Base-by-base conservation (phyloP, 2,329 filamentous ascomycete species). In the Ophiostoma angusticollis region DNA sequence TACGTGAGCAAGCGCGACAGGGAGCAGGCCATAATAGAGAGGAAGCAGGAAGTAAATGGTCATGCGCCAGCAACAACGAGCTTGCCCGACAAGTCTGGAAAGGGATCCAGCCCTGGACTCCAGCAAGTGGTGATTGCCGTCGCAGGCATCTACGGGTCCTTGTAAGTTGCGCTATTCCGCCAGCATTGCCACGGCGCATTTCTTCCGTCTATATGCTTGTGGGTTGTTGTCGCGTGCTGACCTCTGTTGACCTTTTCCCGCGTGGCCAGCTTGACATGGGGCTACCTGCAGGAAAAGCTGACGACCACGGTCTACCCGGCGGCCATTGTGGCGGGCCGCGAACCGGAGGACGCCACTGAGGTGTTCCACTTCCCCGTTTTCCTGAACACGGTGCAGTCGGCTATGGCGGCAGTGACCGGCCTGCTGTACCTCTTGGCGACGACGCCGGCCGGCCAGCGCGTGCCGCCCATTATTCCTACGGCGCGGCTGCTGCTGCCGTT, bases 91-190 rank as follows among this genome's bases (percentile, higher is more conserved):
- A 44, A 45, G 19, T 24, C 41, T 16, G 38, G 49, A 39, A 55
- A 55, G 38, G 54, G 52, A 37, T 50, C 45, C 14, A 45, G 40
- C 2, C 7, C 22, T 23, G 82, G 84, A 5, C 56, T 84, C 22
- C 54, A 81, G 52, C 82, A 93, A 59, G 72, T 95, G 40, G 61
- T 87, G 35, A 74, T 93, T 45, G 89, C 87, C 48, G 85, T 95
- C n/a, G 78, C 78, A 6, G 91, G 91, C 43, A 98, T 98, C 51
- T 98, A 98, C 59, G 85, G 81, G 25, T 93, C 87, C 25, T 98
- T 98, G 89, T 95, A 73, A 54, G 72, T 62, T 9, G 18, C n/a
- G 4, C 17, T 27, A 5, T 21, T 4, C n/a, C n/a, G n/a, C n/a
- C n/a, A n/a, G n/a, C n/a, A n/a, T n/a, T n/a, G n/a, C n/a, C n/a